Conservation (phyloP, 176 grass and related monocot genomes). For the Bolboschoenus planiculmis region DNA sequence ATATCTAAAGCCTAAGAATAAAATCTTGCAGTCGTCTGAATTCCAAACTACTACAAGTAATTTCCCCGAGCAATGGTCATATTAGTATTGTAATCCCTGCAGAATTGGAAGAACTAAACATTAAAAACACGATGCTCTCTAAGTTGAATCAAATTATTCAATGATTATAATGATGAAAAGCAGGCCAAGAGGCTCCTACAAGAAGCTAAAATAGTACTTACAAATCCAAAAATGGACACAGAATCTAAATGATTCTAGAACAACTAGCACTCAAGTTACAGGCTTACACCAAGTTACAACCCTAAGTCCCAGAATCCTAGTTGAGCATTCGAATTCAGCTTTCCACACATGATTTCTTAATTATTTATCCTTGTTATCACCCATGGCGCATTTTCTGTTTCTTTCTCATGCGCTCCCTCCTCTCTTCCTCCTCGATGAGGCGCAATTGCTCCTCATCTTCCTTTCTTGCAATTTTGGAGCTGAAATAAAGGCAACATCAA, state of each 20-base stretch:
- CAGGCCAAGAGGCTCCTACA: neutral
- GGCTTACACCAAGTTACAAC: neutral
- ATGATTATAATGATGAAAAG: neutral
- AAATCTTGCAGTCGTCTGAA: neutral
- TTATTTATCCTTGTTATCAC: neutral
- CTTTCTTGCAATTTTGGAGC: conserved; percentile 51
- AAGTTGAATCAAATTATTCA: neutral
- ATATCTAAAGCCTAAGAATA: neutral
- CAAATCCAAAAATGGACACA: neutral
- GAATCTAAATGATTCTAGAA: neutral
- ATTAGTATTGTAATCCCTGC: neutral
- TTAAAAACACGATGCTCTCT: neutral
- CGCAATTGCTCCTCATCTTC: conserved; percentile 66
- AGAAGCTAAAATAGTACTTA: neutral
- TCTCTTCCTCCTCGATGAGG: conserved; percentile 59
- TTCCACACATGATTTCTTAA: neutral
- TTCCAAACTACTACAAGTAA: neutral
- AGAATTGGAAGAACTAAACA: neutral
- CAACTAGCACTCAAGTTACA: neutral
- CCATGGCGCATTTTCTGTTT: conserved; percentile 37
- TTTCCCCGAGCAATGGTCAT: neutral
- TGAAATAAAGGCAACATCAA: conserved; percentile 12
- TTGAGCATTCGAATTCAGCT: neutral
- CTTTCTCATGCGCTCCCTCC: conserved; percentile 28
- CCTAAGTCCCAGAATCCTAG: neutral